These are phyloP conservation scores for Quercus ilex DNA, from an alignment of 306 rosid species.

Conservation along the genomic window DNA sequence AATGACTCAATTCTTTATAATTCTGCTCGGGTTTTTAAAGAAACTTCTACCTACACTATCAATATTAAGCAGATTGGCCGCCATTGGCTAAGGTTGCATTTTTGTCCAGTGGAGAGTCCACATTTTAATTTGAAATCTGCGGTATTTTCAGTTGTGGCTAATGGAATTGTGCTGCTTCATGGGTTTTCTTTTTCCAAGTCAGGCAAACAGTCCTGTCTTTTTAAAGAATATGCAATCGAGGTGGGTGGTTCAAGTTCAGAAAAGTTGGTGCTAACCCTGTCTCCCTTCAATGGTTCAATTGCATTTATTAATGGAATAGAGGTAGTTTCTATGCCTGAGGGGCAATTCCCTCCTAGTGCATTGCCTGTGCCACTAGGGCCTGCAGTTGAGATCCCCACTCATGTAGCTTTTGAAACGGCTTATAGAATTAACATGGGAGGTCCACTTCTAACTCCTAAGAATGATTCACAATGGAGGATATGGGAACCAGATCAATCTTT, in stretches of 20 bases:
- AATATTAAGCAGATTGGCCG: constrained; percentile 27
- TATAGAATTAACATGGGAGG: constrained; percentile 42
- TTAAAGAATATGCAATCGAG: constrained; percentile 28
- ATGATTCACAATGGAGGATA: constrained; percentile 35
- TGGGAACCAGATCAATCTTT: constrained; percentile 32
- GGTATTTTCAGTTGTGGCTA: constrained; percentile 33
- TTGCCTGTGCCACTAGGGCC: constrained; percentile 26
- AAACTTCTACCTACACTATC: constrained; percentile 22
- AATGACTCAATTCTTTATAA: constrained; percentile 1
- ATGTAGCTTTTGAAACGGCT: constrained; percentile 26
- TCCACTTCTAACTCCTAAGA: constrained; percentile 19
- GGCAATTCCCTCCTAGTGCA: constrained; percentile 16
- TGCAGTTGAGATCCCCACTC: constrained; percentile 12
- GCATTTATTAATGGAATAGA: constrained; percentile 39
- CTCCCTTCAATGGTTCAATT: constrained; percentile 30
- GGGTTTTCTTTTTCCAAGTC: constrained; percentile 20
- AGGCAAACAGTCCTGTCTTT: not conserved
- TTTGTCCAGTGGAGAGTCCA: constrained; percentile 27
- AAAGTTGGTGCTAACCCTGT: constrained; percentile 15
- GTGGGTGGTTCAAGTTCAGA: constrained; percentile 14
- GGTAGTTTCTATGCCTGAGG: constrained; percentile 17
- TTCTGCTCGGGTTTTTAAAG: constrained; percentile 32
- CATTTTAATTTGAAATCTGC: constrained; percentile 25
- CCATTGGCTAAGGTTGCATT: constrained; percentile 33
- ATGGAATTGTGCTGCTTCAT: constrained; percentile 27